phyloP scores from a whole-genome alignment of 257 asterid species.

The Vinca minor region DNA sequence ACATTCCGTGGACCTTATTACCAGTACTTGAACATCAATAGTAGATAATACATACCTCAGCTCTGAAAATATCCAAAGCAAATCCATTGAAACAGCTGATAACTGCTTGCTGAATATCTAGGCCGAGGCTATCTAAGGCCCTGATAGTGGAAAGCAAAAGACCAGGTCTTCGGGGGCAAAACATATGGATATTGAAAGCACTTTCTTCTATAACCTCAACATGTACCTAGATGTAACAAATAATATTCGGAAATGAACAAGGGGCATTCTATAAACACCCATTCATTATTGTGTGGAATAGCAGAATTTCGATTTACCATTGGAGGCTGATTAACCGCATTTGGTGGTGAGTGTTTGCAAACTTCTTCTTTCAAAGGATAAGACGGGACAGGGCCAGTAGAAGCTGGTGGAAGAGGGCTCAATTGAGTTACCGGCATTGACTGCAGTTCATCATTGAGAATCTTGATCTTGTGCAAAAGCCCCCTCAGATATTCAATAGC shows the following conservation, averaged over 20 bases:
- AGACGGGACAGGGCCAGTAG: conserved; percentile 5
- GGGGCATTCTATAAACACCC: not conserved
- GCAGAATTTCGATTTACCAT: conserved; percentile 7
- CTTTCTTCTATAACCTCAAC: conserved; percentile 28
- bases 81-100: conserved; percentile 30
- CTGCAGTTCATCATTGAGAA: conserved; percentile 20
- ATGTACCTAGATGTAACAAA: conserved; percentile 17
- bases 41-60: conserved; percentile 19
- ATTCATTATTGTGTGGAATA: not conserved
- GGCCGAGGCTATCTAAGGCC: conserved; percentile 26
- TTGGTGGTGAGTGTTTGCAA: conserved; percentile 10
- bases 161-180: conserved; percentile 31
- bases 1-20: not conserved
- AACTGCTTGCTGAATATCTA: conserved; percentile 30
- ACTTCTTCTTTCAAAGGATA: conserved; percentile 16
- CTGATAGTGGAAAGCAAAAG: conserved; percentile 25
- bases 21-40: not conserved
- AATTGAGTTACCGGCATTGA: conserved; percentile 4
- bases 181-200: conserved; percentile 32
- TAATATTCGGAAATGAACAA: not conserved
- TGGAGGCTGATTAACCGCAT: conserved; percentile 16
- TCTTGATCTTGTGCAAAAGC: conserved; percentile 21
- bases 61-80: conserved; percentile 28
- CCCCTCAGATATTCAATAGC: conserved; percentile 23
- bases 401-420: conserved; percentile 10